Conservation (phyloP, 768 basidiomycete species). For the Fomitopsis serialis region DNA sequence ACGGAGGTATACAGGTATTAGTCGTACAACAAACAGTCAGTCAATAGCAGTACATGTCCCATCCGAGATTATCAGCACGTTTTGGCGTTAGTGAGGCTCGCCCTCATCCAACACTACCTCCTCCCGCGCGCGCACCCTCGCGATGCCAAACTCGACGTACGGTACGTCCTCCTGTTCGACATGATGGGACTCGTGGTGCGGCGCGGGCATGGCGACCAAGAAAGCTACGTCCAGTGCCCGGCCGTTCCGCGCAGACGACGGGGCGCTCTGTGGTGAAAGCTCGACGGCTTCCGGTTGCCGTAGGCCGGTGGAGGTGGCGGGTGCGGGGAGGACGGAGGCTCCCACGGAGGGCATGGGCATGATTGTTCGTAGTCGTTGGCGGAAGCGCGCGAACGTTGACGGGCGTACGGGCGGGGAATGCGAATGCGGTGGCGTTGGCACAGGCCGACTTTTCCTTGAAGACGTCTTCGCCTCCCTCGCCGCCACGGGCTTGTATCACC, state of each 20-base stretch:
- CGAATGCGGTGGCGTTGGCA: neutral
- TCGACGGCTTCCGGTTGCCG: neutral
- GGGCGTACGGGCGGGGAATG: neutral
- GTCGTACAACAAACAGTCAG: too few relatives aligned
- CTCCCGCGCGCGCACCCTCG: slow-evolving; percentile 10
- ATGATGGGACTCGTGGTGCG: slow-evolving; percentile 3
- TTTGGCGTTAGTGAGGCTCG: neutral
- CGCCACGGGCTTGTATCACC: slow-evolving; percentile 7
- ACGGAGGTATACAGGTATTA: too few relatives aligned
- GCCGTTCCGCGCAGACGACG: neutral
- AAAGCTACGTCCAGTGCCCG: slow-evolving; percentile 13
- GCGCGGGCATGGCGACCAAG: slow-evolving; percentile 20
- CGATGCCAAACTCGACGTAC: slow-evolving; percentile 18
- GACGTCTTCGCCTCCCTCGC: neutral
- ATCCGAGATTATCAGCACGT: too few relatives aligned
- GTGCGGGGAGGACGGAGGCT: slow-evolving; percentile 1
- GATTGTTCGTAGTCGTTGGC: neutral
- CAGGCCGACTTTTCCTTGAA: too few relatives aligned
- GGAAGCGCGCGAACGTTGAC: neutral
- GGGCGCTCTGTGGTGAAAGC: neutral
- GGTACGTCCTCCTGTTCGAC: slow-evolving; percentile 13
- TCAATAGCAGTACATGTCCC: too few relatives aligned
- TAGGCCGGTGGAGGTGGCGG: neutral
- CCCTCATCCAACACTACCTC: neutral
- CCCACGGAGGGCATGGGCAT: neutral